Evolutionary conservation across 768 basidiomycete species (phyloP).

Genomic region (Tulasnella sp.): DNA sequence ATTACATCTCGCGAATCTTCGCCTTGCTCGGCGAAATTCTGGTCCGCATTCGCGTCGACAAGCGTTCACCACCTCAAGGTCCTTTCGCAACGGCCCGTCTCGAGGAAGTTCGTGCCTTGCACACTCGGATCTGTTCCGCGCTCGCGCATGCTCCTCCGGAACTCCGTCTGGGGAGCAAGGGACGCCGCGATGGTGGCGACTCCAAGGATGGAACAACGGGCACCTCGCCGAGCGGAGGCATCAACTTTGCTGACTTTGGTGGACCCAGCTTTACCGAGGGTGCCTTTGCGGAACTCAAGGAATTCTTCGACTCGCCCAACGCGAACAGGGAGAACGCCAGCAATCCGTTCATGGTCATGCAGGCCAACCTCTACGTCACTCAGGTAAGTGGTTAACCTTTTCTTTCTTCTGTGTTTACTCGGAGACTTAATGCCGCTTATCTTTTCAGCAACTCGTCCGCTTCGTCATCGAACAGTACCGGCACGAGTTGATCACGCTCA

Average conservation of each 20-base stretch:
- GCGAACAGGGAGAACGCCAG: constrained; percentile 79
- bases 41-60: constrained; percentile 81
- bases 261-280: constrained; percentile 67
- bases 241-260: constrained; percentile 22
- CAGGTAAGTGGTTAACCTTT: constrained; percentile 51
- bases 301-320: constrained; percentile 89
- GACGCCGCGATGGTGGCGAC: constrained; percentile 17
- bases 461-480: constrained; percentile 91
- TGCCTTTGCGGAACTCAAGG: constrained; percentile 82
- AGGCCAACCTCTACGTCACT: constrained; percentile 88
- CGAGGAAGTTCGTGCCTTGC: constrained; percentile 78
- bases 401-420: constrained; percentile 4
- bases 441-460: constrained; percentile 79
- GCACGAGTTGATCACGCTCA: constrained; percentile 69
- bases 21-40: constrained; percentile 81
- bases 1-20: constrained; percentile 82
- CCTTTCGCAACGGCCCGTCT: constrained; percentile 80
- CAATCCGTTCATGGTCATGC: constrained; percentile 88
- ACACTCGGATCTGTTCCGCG: constrained; percentile 67
- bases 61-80: constrained; percentile 77
- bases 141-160: constrained; percentile 73
- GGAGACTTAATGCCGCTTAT: constrained; percentile 6
- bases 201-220: background rate
- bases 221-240: constrained; percentile 15
- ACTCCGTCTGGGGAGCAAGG: constrained; percentile 46